Percentiles rank a stretch among this genome's conserved stretches.
Evolutionary conservation across 768 basidiomycete genomes (phyloP).

Genomic region (Serendipita sp.): DNA sequence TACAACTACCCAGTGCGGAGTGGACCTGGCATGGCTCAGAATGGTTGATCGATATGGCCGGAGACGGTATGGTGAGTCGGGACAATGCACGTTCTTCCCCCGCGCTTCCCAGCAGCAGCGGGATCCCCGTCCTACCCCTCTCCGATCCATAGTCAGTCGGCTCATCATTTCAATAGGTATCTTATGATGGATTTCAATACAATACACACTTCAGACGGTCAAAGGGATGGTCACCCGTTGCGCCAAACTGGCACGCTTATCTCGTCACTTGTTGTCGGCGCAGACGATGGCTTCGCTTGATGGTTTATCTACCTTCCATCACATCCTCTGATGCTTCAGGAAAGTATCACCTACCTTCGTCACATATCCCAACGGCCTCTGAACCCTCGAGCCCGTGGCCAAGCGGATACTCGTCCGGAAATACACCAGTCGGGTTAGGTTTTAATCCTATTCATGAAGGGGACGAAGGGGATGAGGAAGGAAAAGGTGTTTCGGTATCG

Average conservation of each 20-base stretch:
- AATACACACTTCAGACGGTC: background rate
- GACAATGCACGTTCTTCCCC: no score
- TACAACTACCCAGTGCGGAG: slow-evolving; percentile 4
- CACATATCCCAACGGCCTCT: background rate
- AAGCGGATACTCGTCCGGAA: background rate
- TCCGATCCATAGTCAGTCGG: background rate
- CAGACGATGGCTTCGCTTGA: background rate
- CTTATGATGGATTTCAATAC: slow-evolving; percentile 7
- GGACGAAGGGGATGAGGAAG: background rate
- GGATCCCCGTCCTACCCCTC: no score
- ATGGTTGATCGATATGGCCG: slow-evolving; percentile 5
- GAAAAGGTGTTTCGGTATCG: background rate
- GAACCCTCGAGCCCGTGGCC: background rate
- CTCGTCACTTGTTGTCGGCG: background rate
- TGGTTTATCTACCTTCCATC: background rate
- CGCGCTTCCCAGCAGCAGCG: no score
- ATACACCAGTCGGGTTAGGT: background rate
- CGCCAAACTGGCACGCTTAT: background rate
- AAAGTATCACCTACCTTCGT: background rate
- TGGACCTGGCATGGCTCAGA: background rate
- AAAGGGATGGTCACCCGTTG: background rate
- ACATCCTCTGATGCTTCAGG: background rate
- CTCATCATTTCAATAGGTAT: background rate
- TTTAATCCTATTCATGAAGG: background rate
- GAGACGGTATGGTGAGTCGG: background rate